Evolutionary conservation across 1,284 basidiomycete species (phyloP).

Genomic region (Melampsora abietis-canadensis): DNA sequence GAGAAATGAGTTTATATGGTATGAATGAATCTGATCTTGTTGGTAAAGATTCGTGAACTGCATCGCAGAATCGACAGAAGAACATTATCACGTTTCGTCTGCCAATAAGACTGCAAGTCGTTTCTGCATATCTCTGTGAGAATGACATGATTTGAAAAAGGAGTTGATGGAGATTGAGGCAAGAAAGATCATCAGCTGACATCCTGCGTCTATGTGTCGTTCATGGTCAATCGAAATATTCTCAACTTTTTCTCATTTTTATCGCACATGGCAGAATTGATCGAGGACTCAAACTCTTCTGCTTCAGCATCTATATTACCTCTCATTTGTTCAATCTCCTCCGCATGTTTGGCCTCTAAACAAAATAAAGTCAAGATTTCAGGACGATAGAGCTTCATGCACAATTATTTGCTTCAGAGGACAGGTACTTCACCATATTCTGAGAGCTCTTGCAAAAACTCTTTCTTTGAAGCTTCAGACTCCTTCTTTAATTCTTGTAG

Average conservation of each 20-base stretch:
- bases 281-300: slow-evolving; percentile 1
- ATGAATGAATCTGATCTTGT: no score
- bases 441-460: not conserved
- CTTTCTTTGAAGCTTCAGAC: not conserved
- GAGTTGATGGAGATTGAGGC: not conserved
- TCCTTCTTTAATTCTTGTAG: not conserved
- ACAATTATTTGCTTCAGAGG: not conserved
- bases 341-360: not conserved
- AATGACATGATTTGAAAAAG: not conserved
- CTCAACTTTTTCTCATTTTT: slow-evolving; percentile 3
- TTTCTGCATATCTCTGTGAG: slow-evolving; percentile 4
- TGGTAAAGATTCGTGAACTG: no score
- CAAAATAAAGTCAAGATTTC: not conserved
- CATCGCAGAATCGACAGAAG: no score
- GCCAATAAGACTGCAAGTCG: slow-evolving; percentile 1
- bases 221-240: not conserved
- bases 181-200: not conserved
- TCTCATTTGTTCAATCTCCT: slow-evolving; percentile 2
- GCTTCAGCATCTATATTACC: not conserved
- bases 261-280: not conserved
- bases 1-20: no score
- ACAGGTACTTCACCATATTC: not conserved
- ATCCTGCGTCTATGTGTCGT: not conserved
- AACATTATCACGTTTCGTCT: not conserved
- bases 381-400: not conserved